Percentiles rank a stretch among this genome's conserved stretches.
These are phyloP conservation scores for Wickerhamomyces sp. DNA, from an alignment of 1,139 yeast species.

Conservation along the genomic window DNA sequence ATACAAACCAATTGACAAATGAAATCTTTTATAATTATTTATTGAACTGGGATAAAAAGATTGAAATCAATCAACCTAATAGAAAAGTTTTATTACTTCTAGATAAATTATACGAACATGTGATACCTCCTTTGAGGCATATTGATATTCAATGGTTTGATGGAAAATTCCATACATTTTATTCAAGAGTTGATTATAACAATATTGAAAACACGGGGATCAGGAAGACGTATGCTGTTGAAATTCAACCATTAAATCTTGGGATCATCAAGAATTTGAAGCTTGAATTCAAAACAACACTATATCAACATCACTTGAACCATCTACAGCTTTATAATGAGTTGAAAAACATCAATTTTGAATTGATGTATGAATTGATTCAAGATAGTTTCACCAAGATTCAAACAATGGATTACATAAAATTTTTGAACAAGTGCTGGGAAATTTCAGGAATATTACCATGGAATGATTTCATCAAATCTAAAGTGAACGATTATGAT, in stretches of 20 bases:
- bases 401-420: background rate
- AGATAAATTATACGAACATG: slow-evolving; percentile 29
- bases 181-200: slow-evolving; percentile 1
- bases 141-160: slow-evolving; percentile 25
- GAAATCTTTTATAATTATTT: slow-evolving; percentile 27
- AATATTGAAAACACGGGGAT: too few relatives aligned
- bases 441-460: slow-evolving; percentile 2
- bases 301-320: slow-evolving; percentile 16
- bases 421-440: slow-evolving; percentile 8
- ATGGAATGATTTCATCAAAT: background rate
- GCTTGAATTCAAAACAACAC: slow-evolving; percentile 22
- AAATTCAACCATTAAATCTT: slow-evolving; percentile 26
- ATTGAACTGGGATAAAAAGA: slow-evolving; percentile 7
- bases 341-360: background rate
- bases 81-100: slow-evolving; percentile 24
- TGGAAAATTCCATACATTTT: slow-evolving; percentile 14
- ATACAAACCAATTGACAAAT: slow-evolving; percentile 19
- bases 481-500: background rate
- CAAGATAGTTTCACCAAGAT: slow-evolving; percentile 2
- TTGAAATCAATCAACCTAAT: slow-evolving; percentile 3
- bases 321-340: background rate
- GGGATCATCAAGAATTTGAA: slow-evolving; percentile 28
- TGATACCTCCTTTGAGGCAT: slow-evolving; percentile 20
- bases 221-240: slow-evolving; percentile 3
- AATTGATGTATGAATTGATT: slow-evolving; percentile 1